phyloP scores from a whole-genome alignment of 768 basidiomycete species.

The Boletus rex-veris region DNA sequence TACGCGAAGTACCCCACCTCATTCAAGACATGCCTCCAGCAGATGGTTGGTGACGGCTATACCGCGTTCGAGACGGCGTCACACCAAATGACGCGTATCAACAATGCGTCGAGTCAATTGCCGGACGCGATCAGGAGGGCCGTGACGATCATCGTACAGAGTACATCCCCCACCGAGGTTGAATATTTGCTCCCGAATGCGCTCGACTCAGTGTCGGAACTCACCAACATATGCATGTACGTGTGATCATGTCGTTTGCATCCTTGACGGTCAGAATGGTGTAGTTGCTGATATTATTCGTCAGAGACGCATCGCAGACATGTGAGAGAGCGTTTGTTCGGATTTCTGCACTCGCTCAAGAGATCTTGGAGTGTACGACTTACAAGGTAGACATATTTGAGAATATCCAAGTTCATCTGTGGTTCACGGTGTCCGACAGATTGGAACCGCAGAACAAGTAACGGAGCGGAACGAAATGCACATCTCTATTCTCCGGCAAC shows the following conservation, averaged over 20 bases:
- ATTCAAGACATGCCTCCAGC: conserved; percentile 21
- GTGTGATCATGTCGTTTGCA: neutral
- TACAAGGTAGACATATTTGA: conserved; percentile 1
- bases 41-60: conserved; percentile 23
- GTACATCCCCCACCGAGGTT: conserved; percentile 6
- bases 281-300: neutral
- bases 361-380: conserved; percentile 20
- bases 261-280: no score
- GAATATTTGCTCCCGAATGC: conserved; percentile 16
- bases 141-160: conserved; percentile 13
- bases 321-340: conserved; percentile 14
- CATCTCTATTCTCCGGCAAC: conserved; percentile 13
- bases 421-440: neutral
- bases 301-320: conserved; percentile 14
- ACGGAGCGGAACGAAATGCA: conserved; percentile 13
- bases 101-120: conserved; percentile 17
- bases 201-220: conserved; percentile 18
- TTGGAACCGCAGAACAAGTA: conserved; percentile 11
- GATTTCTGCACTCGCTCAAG: conserved; percentile 17
- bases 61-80: conserved; percentile 19
- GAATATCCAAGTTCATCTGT: no score
- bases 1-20: conserved; percentile 18
- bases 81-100: conserved; percentile 19
- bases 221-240: conserved; percentile 17
- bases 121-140: conserved; percentile 16